These are phyloP conservation scores for Sphenostylis stenocarpa DNA, from an alignment of 306 rosid species.

Conservation along the genomic window DNA sequence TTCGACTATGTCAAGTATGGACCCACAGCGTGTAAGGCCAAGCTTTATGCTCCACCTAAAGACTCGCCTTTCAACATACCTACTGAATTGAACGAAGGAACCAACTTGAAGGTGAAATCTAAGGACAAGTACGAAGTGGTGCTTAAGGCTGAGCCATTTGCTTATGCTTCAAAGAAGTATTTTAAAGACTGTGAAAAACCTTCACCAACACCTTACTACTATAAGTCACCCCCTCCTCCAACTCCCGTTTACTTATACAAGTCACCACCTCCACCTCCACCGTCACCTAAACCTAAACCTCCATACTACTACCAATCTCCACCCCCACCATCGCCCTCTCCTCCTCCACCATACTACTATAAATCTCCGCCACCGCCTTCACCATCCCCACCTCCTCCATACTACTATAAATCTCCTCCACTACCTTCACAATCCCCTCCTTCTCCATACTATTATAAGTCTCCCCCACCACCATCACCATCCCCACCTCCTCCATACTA, in stretches of 20 bases:
- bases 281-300: constrained; percentile 24
- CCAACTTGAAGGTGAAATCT: constrained; percentile 67
- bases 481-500: neutral
- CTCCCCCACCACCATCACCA: constrained; percentile 30
- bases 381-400: constrained; percentile 19
- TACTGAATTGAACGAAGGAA: constrained; percentile 56
- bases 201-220: constrained; percentile 65
- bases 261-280: too few species aligned
- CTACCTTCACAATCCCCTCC: constrained; percentile 15
- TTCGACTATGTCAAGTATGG: constrained; percentile 70
- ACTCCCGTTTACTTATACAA: constrained; percentile 43
- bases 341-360: constrained; percentile 4
- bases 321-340: constrained; percentile 38
- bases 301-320: constrained; percentile 49
- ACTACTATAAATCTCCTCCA: neutral
- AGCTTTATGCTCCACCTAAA: constrained; percentile 77
- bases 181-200: constrained; percentile 69
- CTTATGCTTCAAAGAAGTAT: constrained; percentile 77
- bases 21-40: constrained; percentile 66
- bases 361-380: constrained; percentile 36
- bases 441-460: constrained; percentile 35
- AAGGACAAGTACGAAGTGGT: constrained; percentile 68
- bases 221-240: constrained; percentile 57
- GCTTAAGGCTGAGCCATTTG: constrained; percentile 71
- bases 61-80: constrained; percentile 72